Percentiles rank a stretch among this genome's conserved stretches.
Evolutionary conservation across 495 filamentous ascomycete species (phyloP).

Genomic region (Daldinia vernicosa): DNA sequence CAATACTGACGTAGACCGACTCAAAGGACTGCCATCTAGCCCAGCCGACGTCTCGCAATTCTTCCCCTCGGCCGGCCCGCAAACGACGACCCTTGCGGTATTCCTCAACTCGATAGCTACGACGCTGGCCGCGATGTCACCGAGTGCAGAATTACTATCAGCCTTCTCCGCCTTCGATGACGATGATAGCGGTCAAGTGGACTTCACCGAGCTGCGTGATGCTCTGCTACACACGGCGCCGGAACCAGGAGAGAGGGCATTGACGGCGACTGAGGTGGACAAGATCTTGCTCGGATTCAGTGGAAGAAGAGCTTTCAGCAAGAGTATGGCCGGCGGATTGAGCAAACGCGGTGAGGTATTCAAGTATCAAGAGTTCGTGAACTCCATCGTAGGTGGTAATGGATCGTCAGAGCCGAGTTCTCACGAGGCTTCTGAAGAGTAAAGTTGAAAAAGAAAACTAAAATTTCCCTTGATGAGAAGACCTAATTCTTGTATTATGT

Average conservation of each 20-base stretch:
- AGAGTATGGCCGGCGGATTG: constrained; percentile 55
- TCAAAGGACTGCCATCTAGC: constrained; percentile 59
- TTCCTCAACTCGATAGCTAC: constrained; percentile 82
- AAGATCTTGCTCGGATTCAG: constrained; percentile 84
- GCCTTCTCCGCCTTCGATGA: constrained; percentile 96
- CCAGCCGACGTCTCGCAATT: constrained; percentile 71
- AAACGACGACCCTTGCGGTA: constrained; percentile 80
- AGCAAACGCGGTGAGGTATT: constrained; percentile 75
- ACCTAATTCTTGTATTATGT: constrained; percentile 7
- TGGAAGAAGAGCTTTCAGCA: constrained; percentile 78
- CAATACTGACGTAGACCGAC: constrained; percentile 15
- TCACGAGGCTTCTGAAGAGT: constrained; percentile 45
- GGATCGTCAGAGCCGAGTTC: constrained; percentile 48
- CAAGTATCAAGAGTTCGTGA: constrained; percentile 80
- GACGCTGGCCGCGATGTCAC: constrained; percentile 75
- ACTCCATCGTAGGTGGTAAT: constrained; percentile 60
- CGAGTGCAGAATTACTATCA: constrained; percentile 77
- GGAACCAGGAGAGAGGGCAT: constrained; percentile 70
- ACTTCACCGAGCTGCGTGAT: constrained; percentile 81
- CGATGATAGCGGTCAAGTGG: constrained; percentile 92
- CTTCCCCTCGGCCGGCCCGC: constrained; percentile 73
- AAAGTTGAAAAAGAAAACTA: constrained; percentile 42
- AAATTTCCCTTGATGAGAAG: background rate
- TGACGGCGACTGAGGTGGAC: constrained; percentile 83
- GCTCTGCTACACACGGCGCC: constrained; percentile 83